Conservation (phyloP, 441 rosid species). For the Francoa sonchifolia region DNA sequence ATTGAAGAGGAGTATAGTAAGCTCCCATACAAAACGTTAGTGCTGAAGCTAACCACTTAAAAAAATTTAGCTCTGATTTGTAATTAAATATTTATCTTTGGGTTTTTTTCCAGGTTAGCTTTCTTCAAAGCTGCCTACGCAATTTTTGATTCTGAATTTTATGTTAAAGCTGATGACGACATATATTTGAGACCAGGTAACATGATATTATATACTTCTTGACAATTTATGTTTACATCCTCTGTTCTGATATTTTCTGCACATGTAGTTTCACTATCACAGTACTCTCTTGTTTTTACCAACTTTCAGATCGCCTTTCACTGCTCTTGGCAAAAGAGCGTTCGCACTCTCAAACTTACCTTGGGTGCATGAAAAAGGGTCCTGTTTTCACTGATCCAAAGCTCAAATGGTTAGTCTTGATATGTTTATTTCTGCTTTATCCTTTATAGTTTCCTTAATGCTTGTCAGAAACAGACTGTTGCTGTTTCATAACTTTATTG, state of each 20-base stretch:
- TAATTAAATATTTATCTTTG: neutral
- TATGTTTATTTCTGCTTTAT: neutral
- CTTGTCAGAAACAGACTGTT: neutral
- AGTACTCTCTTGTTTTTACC: constrained; percentile 7
- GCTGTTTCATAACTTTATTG: no score
- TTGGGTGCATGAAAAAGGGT: constrained; percentile 93
- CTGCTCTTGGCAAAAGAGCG: constrained; percentile 71
- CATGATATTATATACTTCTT: constrained; percentile 4
- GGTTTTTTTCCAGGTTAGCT: constrained; percentile 42
- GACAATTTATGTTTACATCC: neutral
- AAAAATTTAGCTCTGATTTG: no score
- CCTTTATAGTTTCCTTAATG: neutral
- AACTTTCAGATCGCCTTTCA: constrained; percentile 60
- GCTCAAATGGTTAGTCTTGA: constrained; percentile 54
- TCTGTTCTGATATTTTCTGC: neutral
- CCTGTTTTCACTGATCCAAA: constrained; percentile 75
- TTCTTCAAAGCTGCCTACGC: constrained; percentile 85
- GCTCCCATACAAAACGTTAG: constrained; percentile 98
- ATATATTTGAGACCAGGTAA: constrained; percentile 85
- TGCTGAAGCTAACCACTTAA: constrained; percentile 14
- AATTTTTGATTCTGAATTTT: constrained; percentile 70
- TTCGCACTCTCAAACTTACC: constrained; percentile 67
- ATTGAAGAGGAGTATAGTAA: constrained; percentile 88
- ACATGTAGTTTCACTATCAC: neutral
- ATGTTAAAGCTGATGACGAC: constrained; percentile 92